phyloP scores from a whole-genome alignment of 441 rosid species.

The Isatis lusitanica region DNA sequence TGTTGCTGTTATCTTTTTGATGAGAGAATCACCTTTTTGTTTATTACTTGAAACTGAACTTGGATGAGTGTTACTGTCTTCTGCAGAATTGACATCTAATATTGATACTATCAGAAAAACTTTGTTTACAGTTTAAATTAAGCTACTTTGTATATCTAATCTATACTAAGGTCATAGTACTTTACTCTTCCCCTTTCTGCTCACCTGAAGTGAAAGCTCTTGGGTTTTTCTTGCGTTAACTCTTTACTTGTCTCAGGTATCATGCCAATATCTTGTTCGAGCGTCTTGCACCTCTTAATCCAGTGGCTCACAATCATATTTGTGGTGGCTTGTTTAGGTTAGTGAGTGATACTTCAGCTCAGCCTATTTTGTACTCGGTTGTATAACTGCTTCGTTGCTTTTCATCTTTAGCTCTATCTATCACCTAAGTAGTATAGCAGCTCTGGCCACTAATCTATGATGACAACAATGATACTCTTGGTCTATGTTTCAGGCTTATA shows the following conservation, averaged over 20 bases:
- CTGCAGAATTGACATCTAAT: background rate
- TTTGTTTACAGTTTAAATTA: slow-evolving; percentile 5
- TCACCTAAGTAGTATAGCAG: slow-evolving; percentile 11
- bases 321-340: slow-evolving; percentile 86
- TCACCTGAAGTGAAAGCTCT: background rate
- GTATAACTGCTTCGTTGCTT: slow-evolving; percentile 15
- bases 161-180: background rate
- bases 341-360: slow-evolving; percentile 26
- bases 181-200: slow-evolving; percentile 16
- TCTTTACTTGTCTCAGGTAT: slow-evolving; percentile 56
- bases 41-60: slow-evolving; percentile 13
- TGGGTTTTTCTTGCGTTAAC: slow-evolving; percentile 4
- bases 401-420: slow-evolving; percentile 22
- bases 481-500: slow-evolving; percentile 65
- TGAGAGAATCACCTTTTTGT: slow-evolving; percentile 13
- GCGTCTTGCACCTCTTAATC: slow-evolving; percentile 85
- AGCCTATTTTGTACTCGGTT: slow-evolving; percentile 5
- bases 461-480: slow-evolving; percentile 11
- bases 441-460: slow-evolving; percentile 17
- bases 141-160: slow-evolving; percentile 4
- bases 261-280: slow-evolving; percentile 84
- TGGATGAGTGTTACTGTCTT: slow-evolving; percentile 18
- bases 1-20: background rate
- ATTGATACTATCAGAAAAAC: background rate
- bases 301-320: slow-evolving; percentile 89